Evolutionary conservation across 2,329 filamentous ascomycete species (phyloP), one percentile per base, ranked within the genome.

Genomic region (Pestalotiopsis sp.): DNA sequence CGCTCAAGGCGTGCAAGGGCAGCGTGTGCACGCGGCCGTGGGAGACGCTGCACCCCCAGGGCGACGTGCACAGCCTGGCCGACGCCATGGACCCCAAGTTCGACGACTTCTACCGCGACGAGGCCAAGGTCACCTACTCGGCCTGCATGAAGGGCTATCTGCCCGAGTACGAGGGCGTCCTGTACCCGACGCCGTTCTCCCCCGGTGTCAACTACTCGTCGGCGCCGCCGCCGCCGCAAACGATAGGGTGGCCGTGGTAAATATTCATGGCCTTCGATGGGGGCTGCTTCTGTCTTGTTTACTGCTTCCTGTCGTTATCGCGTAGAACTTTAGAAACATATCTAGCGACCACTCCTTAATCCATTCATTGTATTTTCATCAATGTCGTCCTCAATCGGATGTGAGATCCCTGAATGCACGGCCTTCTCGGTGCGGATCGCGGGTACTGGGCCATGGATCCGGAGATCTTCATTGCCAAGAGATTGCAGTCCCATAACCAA

Each of bases 1-100:
- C 89, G 1, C 79, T 89, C 26, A 91, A 91, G 77, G 86, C 86
- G 3, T 91, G 89, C 76, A 85, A 85, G 72, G 85, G 82, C 9
- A 71, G 78, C 10, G 80, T 81, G 0, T 91, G 89, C 71, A 78
- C 82, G 3, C 76, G 83, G 26, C 89, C 89, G 0, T 91, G 89
- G 89, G 78, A 78, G 14, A 80, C 81, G 1, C 77, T 91, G 2
- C 87, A 90, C 70, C 87, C 88, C 0, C 77, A 76, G 1, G 85
- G 85, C 0, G 74, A 82, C 35, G 88, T 90, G 0, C 74, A 75
- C 35, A 86, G 75, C 26, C 76, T 91, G 2, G 73, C 75, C 0
- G 85, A 88, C 65, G 88, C 88, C 0, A 76, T 90, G 66, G 65
- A 78, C 3, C 20, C 72, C 0, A 72, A 73, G 0, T 89, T 83